A percentile compares a stretch with the other conserved stretches of the same genome.
phyloP scores from a whole-genome alignment of 1,284 basidiomycete species.

The Marasmius tenuissimus region DNA sequence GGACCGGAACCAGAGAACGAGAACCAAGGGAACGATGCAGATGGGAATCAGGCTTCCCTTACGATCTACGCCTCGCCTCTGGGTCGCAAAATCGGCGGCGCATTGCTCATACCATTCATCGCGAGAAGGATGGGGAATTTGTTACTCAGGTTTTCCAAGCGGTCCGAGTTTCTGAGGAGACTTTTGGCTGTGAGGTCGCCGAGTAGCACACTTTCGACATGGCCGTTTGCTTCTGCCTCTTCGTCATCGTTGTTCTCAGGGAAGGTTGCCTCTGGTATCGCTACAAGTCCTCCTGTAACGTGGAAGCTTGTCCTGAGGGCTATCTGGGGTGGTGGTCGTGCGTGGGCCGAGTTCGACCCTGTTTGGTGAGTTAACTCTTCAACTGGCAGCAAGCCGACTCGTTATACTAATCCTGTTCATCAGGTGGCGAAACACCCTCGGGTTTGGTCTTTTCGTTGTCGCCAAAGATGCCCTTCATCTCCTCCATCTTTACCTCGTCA shows the following conservation, averaged over 20 bases:
- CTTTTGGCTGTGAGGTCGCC: constrained; percentile 7
- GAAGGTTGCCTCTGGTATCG: neutral
- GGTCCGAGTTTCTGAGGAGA: neutral
- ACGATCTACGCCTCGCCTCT: constrained; percentile 56
- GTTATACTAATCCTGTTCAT: neutral
- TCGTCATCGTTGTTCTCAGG: neutral
- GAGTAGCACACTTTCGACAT: constrained; percentile 20
- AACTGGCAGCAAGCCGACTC: neutral
- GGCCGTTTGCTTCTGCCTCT: constrained; percentile 4
- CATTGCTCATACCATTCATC: constrained; percentile 63
- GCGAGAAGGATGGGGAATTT: constrained; percentile 63
- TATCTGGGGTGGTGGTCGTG: constrained; percentile 53
- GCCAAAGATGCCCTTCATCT: constrained; percentile 66
- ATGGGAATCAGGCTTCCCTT: constrained; percentile 39
- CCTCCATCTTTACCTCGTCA: constrained; percentile 64
- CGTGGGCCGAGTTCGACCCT: constrained; percentile 67
- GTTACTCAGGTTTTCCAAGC: constrained; percentile 53
- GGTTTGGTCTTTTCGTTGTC: constrained; percentile 66
- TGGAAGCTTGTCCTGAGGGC: constrained; percentile 42
- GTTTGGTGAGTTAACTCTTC: constrained; percentile 55
- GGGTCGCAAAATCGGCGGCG: constrained; percentile 64
- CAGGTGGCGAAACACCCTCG: constrained; percentile 75
- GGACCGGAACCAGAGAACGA: constrained; percentile 14
- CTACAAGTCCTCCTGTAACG: constrained; percentile 17
- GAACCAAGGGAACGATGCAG: neutral